Base-by-base conservation (phyloP, 352 stramenopile species). In the Achlya hypogyna region DNA sequence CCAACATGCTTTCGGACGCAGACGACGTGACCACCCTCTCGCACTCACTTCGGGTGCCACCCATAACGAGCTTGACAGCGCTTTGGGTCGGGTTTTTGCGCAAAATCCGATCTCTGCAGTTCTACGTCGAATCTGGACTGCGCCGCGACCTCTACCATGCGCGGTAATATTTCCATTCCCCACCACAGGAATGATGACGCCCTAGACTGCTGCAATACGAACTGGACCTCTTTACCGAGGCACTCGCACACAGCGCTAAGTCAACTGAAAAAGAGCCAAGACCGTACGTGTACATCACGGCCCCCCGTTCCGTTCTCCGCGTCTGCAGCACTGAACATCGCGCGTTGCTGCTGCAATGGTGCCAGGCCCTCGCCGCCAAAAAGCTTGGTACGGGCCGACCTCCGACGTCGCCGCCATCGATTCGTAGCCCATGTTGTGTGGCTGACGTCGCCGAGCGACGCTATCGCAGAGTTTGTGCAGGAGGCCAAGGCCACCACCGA, bases 391-490 rank as follows among this genome's bases (percentile, higher is more conserved):
- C 29, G 31, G 4, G 22, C 22, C 34, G 27, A 31, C 51, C 28
- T 32, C 9, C 12, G 29, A 28, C 34, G 5, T 31, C 16, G n/a
- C 20, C 1, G 4, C 35, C 20, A 6, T 12, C 20, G 5, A 27
- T 35, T 5, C 2, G 20, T 59, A 67, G 60, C 60, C 16, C 60
- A 67, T 32, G 42, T 67, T 5, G 60, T 58, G 12, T 67, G 60
- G 60, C 42, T 12, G 22, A 58, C 60, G 20, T 8, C 28, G 18
- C 3, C 43, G 6, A 25, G 22, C 34, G 42, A 35, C 5, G 34
- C 51, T 23, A 43, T 67, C 29, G 2, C 18, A 10, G 34, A 58
- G 22, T 56, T 58, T 45, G 27, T 67, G 5, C 20, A 53, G 8
- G 42, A 54, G 16, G 6, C 12, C 16, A 49, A 49, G 22, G 22